phyloP scores from a whole-genome alignment of 2,329 filamentous ascomycete genomes.

The Daldinia sp. region DNA sequence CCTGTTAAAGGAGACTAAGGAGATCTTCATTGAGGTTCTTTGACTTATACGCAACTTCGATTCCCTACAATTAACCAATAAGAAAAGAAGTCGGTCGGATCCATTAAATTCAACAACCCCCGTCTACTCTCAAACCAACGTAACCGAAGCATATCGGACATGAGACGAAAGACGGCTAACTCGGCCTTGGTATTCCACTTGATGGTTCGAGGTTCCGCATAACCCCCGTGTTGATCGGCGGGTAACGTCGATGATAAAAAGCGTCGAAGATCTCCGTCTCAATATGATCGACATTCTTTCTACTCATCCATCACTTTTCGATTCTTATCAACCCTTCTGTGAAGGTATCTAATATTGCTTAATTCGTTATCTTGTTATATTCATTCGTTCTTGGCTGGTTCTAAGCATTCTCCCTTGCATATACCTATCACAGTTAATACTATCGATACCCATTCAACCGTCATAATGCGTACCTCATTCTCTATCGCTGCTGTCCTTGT shows the following conservation, averaged over 20 bases:
- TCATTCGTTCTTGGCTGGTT: constrained; percentile 35
- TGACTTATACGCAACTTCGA: constrained; percentile 16
- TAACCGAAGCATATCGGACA: constrained; percentile 16
- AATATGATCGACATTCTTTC: constrained; percentile 35
- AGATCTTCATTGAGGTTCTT: constrained; percentile 40
- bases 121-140: constrained; percentile 28
- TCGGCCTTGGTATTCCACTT: constrained; percentile 19
- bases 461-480: constrained; percentile 38
- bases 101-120: neutral
- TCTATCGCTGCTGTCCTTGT: constrained; percentile 33
- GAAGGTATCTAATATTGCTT: constrained; percentile 32
- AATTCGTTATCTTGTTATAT: constrained; percentile 21
- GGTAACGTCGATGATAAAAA: constrained; percentile 29
- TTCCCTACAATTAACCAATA: constrained; percentile 24
- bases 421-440: constrained; percentile 17
- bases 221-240: constrained; percentile 12
- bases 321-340: constrained; percentile 37
- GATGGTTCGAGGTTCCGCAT: constrained; percentile 29
- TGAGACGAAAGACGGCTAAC: constrained; percentile 33
- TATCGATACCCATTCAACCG: neutral
- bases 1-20: constrained; percentile 31
- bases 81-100: neutral
- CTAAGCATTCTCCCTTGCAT: constrained; percentile 33
- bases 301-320: constrained; percentile 27
- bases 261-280: constrained; percentile 24